These are phyloP conservation scores for Adenanthera pavonina DNA, from an alignment of 306 rosid species.

Conservation along the genomic window DNA sequence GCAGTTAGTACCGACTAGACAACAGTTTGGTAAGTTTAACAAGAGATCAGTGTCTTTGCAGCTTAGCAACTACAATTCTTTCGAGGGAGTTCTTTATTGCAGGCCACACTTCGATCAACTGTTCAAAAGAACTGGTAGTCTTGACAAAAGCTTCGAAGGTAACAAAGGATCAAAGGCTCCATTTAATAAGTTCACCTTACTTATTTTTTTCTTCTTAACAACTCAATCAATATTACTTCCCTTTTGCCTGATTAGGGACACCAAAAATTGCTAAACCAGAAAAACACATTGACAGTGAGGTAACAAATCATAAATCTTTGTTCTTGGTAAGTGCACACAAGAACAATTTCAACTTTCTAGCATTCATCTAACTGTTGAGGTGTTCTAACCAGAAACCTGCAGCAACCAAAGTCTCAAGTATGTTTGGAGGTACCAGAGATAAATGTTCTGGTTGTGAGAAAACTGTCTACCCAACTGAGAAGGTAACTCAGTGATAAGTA, in stretches of 20 bases:
- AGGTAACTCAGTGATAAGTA: slow-evolving; percentile 54
- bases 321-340: slow-evolving; percentile 11
- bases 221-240: slow-evolving; percentile 20
- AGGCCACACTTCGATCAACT: slow-evolving; percentile 94
- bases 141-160: slow-evolving; percentile 99
- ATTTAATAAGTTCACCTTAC: not conserved
- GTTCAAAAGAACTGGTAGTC: slow-evolving; percentile 98
- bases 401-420: slow-evolving; percentile 66
- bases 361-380: slow-evolving; percentile 33
- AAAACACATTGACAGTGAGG: slow-evolving; percentile 70
- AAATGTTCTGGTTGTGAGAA: slow-evolving; percentile 93
- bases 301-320: slow-evolving; percentile 40
- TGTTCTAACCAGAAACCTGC: slow-evolving; percentile 73
- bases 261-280: slow-evolving; percentile 94
- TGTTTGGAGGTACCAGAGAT: slow-evolving; percentile 98
- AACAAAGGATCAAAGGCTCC: slow-evolving; percentile 29
- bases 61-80: slow-evolving; percentile 99
- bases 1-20: not conserved
- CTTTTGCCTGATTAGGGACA: slow-evolving; percentile 64
- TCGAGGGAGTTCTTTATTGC: slow-evolving; percentile 98
- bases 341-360: slow-evolving; percentile 20
- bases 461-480: slow-evolving; percentile 95
- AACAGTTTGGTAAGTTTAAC: slow-evolving; percentile 23
- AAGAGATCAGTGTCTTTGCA: slow-evolving; percentile 54
- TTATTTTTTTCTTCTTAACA: slow-evolving; percentile 14